phyloP scores from a whole-genome alignment of 2,329 filamentous ascomycete species.

The Colletotrichum sp. region DNA sequence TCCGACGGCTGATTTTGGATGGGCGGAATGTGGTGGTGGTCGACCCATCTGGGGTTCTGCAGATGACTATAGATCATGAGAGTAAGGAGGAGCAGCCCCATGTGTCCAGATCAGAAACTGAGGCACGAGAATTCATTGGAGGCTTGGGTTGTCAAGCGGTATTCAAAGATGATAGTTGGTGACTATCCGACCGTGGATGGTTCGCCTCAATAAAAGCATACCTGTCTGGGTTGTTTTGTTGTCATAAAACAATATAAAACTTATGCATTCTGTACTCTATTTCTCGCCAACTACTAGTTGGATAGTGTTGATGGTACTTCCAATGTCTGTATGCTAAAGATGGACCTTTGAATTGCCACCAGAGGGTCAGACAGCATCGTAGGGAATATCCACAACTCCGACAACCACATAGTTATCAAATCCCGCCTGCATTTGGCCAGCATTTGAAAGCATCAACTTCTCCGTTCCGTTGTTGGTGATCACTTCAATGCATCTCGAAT shows the following conservation, averaged over 20 bases:
- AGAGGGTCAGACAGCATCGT: neutral
- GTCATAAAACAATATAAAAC: neutral
- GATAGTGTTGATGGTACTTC: neutral
- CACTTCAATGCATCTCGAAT: neutral
- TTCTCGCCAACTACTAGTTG: neutral
- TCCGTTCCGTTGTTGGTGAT: neutral
- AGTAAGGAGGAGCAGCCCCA: slow-evolving; percentile 17
- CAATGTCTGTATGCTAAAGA: neutral
- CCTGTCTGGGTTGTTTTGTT: neutral
- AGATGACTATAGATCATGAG: slow-evolving; percentile 18
- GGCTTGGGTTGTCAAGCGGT: slow-evolving; percentile 33
- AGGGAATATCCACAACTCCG: neutral
- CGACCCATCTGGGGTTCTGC: slow-evolving; percentile 31
- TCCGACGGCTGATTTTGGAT: slow-evolving; percentile 27
- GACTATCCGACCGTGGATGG: neutral
- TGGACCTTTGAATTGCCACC: neutral
- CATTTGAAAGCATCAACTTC: neutral
- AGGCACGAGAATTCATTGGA: slow-evolving; percentile 32
- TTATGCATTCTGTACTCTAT: neutral
- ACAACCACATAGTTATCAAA: neutral
- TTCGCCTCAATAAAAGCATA: neutral
- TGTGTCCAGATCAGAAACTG: slow-evolving; percentile 29
- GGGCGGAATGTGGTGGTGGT: slow-evolving; percentile 33
- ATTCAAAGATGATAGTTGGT: slow-evolving; percentile 27
- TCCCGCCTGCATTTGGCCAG: neutral